These are phyloP conservation scores for Russula abietina DNA, from an alignment of 768 basidiomycete species.

Conservation along the genomic window DNA sequence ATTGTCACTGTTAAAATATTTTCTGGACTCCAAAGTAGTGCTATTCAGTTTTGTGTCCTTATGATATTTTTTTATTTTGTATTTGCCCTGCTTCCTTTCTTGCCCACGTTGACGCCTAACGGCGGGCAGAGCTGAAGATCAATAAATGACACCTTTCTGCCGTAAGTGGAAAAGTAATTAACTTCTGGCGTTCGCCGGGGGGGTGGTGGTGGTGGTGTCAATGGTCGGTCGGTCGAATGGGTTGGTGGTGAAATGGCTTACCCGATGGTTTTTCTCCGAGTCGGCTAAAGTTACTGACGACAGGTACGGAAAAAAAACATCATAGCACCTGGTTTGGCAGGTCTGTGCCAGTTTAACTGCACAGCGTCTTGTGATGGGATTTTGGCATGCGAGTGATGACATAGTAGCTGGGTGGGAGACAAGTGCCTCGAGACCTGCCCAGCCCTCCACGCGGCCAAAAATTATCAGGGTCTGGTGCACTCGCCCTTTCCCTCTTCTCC, in stretches of 20 bases:
- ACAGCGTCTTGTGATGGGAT: constrained; percentile 7
- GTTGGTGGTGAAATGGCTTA: constrained; percentile 11
- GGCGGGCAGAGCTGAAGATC: constrained; percentile 20
- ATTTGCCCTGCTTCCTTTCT: background rate
- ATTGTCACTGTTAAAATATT: background rate
- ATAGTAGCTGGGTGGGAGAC: constrained; percentile 12
- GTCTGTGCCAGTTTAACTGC: constrained; percentile 1
- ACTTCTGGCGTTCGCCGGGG: constrained; percentile 20
- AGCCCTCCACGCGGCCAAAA: constrained; percentile 16
- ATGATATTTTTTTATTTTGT: background rate
- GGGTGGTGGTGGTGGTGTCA: too few relatives aligned
- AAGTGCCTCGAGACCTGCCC: constrained; percentile 14
- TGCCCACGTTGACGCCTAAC: constrained; percentile 5
- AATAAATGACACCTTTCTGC: constrained; percentile 13
- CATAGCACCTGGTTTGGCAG: constrained; percentile 12
- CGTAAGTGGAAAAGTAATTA: constrained; percentile 16
- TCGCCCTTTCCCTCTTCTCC: background rate
- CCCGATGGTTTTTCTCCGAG: constrained; percentile 8
- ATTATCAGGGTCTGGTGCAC: constrained; percentile 5
- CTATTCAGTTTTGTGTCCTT: background rate
- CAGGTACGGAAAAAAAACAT: constrained; percentile 6
- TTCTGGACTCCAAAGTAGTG: background rate
- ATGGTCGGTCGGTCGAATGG: too few relatives aligned
- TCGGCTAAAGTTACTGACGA: background rate
- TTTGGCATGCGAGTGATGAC: constrained; percentile 5